These are phyloP conservation scores for Strigomonas culicis DNA, from an alignment of 208 protist species.

Conservation along the genomic window DNA sequence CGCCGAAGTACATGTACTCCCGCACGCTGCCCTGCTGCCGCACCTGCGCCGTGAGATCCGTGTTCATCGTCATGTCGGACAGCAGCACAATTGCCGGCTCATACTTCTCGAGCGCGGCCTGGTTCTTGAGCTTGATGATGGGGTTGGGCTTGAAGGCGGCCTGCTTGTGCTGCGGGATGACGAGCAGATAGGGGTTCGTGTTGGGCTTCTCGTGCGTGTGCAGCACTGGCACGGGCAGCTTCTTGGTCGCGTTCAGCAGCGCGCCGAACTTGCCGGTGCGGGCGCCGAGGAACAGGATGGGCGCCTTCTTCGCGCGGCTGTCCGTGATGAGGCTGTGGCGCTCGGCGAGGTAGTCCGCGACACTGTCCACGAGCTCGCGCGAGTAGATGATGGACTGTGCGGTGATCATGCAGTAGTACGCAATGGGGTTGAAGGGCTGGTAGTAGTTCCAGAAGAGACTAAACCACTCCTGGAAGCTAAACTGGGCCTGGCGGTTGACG, in stretches of 20 bases:
- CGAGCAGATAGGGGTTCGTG: conserved; percentile 81
- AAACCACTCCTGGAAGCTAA: conserved; percentile 87
- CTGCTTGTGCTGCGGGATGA: conserved; percentile 82
- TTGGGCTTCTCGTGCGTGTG: conserved; percentile 81
- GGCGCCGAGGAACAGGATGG: conserved; percentile 81
- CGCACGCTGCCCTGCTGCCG: conserved; percentile 75
- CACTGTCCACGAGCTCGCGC: conserved; percentile 66
- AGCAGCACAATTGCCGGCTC: conserved; percentile 80
- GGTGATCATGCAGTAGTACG: conserved; percentile 80
- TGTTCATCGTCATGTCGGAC: conserved; percentile 83
- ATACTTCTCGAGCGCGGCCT: conserved; percentile 82
- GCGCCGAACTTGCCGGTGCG: conserved; percentile 74
- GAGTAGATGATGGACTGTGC: conserved; percentile 65
- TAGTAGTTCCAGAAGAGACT: conserved; percentile 90
- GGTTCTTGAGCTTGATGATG: conserved; percentile 80
- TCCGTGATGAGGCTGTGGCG: conserved; percentile 66
- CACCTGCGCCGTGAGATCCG: conserved; percentile 66
- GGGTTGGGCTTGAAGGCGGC: conserved; percentile 75
- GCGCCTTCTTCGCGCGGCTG: conserved; percentile 53
- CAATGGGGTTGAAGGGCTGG: conserved; percentile 68
- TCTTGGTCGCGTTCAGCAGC: conserved; percentile 71
- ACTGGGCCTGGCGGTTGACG: conserved; percentile 39
- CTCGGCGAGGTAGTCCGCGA: conserved; percentile 73
- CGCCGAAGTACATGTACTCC: conserved; percentile 85
- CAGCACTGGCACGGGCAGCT: conserved; percentile 75